Evolutionary conservation across 192 early-diverging fungal genomes (phyloP).

Genomic region (Podila verticillata): DNA sequence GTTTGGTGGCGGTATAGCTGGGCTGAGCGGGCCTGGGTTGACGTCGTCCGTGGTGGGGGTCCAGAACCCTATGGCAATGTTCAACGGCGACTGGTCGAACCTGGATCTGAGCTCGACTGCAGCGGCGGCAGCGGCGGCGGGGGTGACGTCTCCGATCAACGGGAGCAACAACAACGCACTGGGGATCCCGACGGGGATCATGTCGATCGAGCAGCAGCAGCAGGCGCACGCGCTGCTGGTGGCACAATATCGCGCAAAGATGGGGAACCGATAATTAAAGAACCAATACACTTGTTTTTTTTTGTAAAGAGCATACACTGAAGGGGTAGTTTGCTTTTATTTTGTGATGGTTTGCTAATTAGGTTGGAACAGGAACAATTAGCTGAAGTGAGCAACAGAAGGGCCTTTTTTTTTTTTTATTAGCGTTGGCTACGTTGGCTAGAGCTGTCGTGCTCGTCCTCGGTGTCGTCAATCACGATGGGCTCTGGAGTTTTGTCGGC

Average conservation of each 20-base stretch:
- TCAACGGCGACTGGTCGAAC: constrained; percentile 49
- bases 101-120: constrained; percentile 45
- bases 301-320: too few species aligned
- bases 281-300: too few species aligned
- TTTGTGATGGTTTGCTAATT: too few species aligned
- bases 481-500: constrained; percentile 1
- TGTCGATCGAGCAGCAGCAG: constrained; percentile 49
- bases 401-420: too few species aligned
- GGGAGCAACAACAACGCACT: constrained; percentile 12
- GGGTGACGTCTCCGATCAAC: constrained; percentile 31
- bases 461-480: constrained; percentile 24
- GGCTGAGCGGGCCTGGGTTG: constrained; percentile 22
- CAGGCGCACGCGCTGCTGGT: constrained; percentile 44
- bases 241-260: constrained; percentile 46
- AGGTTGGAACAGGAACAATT: too few species aligned
- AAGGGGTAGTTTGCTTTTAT: too few species aligned
- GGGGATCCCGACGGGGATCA: constrained; percentile 47
- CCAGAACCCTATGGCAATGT: constrained; percentile 53
- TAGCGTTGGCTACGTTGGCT: neutral
- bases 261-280: constrained; percentile 40
- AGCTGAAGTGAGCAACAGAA: too few species aligned
- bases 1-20: constrained; percentile 12
- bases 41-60: constrained; percentile 22
- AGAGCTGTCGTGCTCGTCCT: constrained; percentile 17
- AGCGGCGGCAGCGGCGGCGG: constrained; percentile 42